Evolutionary conservation across 1,284 basidiomycete species (phyloP).

Genomic region (Meira miltonrushii): DNA sequence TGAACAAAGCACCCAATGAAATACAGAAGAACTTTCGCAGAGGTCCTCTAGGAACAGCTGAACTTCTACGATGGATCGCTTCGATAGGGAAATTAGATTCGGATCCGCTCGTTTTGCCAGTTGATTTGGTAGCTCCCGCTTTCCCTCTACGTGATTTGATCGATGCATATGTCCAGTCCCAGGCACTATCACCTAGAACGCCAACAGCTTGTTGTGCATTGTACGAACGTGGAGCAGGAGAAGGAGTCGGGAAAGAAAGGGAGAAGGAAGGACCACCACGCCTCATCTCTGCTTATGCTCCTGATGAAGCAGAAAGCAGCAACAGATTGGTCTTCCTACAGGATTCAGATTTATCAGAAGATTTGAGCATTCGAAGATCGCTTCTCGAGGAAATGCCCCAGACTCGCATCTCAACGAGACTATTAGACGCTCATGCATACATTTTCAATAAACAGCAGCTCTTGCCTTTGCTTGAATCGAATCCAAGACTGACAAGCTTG

Average conservation of each 20-base stretch:
- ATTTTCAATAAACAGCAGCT: constrained; percentile 35
- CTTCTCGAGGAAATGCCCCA: constrained; percentile 38
- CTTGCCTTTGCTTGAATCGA: constrained; percentile 32
- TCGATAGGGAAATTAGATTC: constrained; percentile 38
- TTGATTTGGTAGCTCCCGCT: constrained; percentile 43
- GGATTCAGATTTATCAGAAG: constrained; percentile 35
- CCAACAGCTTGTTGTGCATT: constrained; percentile 38
- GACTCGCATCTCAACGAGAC: constrained; percentile 33
- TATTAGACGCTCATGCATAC: constrained; percentile 48
- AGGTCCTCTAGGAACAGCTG: constrained; percentile 38
- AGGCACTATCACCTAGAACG: constrained; percentile 5
- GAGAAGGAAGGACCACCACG: constrained; percentile 48
- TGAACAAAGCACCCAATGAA: constrained; percentile 13
- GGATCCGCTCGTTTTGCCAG: constrained; percentile 48
- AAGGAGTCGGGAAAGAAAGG: constrained; percentile 45
- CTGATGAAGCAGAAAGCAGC: constrained; percentile 10
- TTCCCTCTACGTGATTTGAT: constrained; percentile 39
- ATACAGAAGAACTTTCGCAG: constrained; percentile 8
- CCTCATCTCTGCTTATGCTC: constrained; percentile 36
- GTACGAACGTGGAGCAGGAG: constrained; percentile 45
- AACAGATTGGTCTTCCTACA: constrained; percentile 23
- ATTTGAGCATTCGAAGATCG: constrained; percentile 38
- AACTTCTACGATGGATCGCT: constrained; percentile 49
- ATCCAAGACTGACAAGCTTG: constrained; percentile 40
- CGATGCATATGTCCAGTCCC: constrained; percentile 26